Base-by-base conservation (phyloP, 129 eudicot species). In the Lonicera japonica region DNA sequence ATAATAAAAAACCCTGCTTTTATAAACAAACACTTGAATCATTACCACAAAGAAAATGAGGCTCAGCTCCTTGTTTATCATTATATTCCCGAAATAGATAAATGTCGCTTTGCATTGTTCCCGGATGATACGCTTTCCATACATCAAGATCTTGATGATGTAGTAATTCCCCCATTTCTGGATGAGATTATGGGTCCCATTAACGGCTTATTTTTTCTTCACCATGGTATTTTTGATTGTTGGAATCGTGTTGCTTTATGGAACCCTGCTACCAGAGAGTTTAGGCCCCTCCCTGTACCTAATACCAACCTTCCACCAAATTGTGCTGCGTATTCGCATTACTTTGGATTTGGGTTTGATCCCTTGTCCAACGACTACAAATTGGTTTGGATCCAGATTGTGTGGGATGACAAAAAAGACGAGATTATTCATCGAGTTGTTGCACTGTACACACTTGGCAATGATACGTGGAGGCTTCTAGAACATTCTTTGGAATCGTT, bases 391-490 rank as follows among this genome's bases (percentile, higher is more conserved):
- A 17, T 38, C 4, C 21, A n/a, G 65, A 14, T 9, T 18, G 0
- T 38, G 14, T 41, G 21, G 18, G 51, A 60, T 60, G 16, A 11
- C 15, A 19, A 19, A 11, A n/a, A 11, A 17, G 48, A 21, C 38
- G n/a, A 17, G 4, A 25, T 23, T 18, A 9, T 70, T 40, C 48
- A 38, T 38, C 43, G 6, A 38, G 43, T 38, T 38, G 10, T 54
- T 23, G 34, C 57, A 9, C 61, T 70, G 11, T 70, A 70, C 53
- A 54, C 21, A 55, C 38, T 66, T 21, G 36, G 56, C 45, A 55
- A 51, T 17, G 64, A 71, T 61, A 54, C 69, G 4, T 71, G 75
- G 75, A 63, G 56, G 16, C 58, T 54, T 17, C 59, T 70, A 11
- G 50, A 62, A 17, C 63, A 54, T 3, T n/a, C 22, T 8, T 17